A percentile compares a stretch with the other conserved stretches of the same genome.
These are phyloP conservation scores for Aquilaria agallochum DNA, from an alignment of 441 rosid genomes.

Conservation along the genomic window DNA sequence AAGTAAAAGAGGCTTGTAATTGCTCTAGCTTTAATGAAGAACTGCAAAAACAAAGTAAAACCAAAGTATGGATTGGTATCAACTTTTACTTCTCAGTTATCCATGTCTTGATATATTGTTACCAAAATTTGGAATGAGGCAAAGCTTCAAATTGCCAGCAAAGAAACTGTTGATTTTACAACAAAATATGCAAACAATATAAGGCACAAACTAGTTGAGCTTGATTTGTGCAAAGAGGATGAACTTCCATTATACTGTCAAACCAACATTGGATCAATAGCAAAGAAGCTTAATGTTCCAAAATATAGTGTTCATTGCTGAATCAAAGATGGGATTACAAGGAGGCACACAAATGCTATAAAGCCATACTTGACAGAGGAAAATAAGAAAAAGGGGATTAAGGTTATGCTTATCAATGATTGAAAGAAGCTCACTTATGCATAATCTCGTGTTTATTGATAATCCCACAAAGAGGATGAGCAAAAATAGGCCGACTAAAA, in stretches of 20 bases:
- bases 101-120: too few relatives aligned
- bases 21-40: too few relatives aligned
- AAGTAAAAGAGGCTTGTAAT: too few relatives aligned
- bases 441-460: not conserved
- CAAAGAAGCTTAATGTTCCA: not conserved
- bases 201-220: not conserved
- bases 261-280: not conserved
- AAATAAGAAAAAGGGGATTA: constrained; percentile 2
- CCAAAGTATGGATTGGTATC: too few relatives aligned
- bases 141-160: too few relatives aligned
- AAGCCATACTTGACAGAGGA: not conserved
- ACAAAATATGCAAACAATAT: too few relatives aligned
- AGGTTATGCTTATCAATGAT: constrained; percentile 5
- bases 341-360: constrained; percentile 2
- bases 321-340: not conserved
- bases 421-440: not conserved
- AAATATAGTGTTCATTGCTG: not conserved
- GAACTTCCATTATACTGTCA: not conserved
- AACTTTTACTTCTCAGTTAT: too few relatives aligned
- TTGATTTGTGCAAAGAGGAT: not conserved
- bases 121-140: too few relatives aligned
- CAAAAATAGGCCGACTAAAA: not conserved
- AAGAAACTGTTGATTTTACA: too few relatives aligned
- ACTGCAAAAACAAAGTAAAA: too few relatives aligned
- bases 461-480: constrained; percentile 1